These are phyloP conservation scores for Dryadomyces quercivorus DNA, from an alignment of 2,329 filamentous ascomycete species.

Conservation along the genomic window DNA sequence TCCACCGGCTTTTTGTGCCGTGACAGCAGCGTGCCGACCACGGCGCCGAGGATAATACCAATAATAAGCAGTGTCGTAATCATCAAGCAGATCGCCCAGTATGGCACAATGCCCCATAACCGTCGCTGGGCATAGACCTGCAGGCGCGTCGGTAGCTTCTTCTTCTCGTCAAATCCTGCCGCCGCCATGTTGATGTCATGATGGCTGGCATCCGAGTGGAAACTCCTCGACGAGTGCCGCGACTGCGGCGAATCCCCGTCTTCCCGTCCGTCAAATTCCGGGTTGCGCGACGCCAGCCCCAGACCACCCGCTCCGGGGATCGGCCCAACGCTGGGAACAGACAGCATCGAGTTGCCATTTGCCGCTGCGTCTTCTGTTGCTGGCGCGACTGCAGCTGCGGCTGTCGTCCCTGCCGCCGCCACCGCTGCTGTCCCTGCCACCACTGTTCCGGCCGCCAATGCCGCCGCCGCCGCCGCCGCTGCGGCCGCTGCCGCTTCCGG, in stretches of 20 bases:
- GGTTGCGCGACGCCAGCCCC: slow-evolving; percentile 47
- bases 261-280: slow-evolving; percentile 48
- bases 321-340: slow-evolving; percentile 7
- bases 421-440: background rate
- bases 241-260: slow-evolving; percentile 39
- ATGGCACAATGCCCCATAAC: slow-evolving; percentile 46
- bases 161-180: slow-evolving; percentile 35
- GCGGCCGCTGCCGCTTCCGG: background rate
- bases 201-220: slow-evolving; percentile 35
- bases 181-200: slow-evolving; percentile 40
- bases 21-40: slow-evolving; percentile 35
- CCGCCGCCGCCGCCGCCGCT: background rate
- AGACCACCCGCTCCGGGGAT: slow-evolving; percentile 49
- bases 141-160: slow-evolving; percentile 35
- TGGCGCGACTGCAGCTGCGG: background rate
- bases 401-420: slow-evolving; percentile 1
- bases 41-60: slow-evolving; percentile 42
- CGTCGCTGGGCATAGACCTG: slow-evolving; percentile 40
- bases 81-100: slow-evolving; percentile 46
- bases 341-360: background rate
- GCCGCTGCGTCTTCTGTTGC: background rate
- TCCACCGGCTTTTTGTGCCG: slow-evolving; percentile 17
- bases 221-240: slow-evolving; percentile 39
- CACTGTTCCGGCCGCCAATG: background rate
- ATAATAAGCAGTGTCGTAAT: slow-evolving; percentile 36